Evolutionary conservation across 257 asterid genomes (phyloP).

Genomic region (Sherardia arvensis): DNA sequence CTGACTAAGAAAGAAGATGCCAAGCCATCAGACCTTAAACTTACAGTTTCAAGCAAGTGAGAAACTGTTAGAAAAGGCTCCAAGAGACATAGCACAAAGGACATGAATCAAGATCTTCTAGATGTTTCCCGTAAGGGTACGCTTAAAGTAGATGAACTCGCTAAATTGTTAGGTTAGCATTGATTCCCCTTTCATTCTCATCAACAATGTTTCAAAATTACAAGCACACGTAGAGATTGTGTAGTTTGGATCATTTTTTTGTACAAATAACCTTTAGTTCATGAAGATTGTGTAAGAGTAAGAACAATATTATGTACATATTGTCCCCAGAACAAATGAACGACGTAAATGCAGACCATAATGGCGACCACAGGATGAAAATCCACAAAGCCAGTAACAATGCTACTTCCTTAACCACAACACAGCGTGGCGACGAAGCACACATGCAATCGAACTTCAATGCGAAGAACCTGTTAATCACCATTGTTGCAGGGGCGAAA

Average conservation of each 20-base stretch:
- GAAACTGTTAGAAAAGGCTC: constrained; percentile 24
- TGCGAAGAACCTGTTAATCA: too few relatives aligned
- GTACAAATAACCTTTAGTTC: constrained; percentile 3
- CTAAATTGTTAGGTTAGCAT: constrained; percentile 51
- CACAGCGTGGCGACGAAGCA: too few relatives aligned
- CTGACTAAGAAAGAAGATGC: constrained; percentile 23
- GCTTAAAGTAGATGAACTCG: constrained; percentile 83
- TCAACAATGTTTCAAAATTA: background rate
- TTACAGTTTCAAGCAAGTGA: constrained; percentile 21
- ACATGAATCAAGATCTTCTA: constrained; percentile 38
- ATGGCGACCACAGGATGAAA: too few relatives aligned
- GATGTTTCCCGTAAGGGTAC: constrained; percentile 56
- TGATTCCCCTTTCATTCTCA: background rate
- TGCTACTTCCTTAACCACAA: too few relatives aligned
- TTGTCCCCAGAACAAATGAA: too few relatives aligned
- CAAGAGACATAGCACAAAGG: constrained; percentile 34
- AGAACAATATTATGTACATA: too few relatives aligned
- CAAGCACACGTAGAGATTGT: background rate
- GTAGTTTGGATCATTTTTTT: background rate
- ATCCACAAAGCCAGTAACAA: too few relatives aligned
- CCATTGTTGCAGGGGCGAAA: too few relatives aligned
- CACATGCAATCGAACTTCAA: too few relatives aligned
- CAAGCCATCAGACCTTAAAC: constrained; percentile 19
- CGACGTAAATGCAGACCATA: too few relatives aligned
- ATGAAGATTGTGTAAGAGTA: too few relatives aligned